A percentile compares a stretch with the other conserved stretches of the same genome.
Conservation (phyloP, 495 filamentous ascomycete genomes). For the Neurospora sp. region DNA sequence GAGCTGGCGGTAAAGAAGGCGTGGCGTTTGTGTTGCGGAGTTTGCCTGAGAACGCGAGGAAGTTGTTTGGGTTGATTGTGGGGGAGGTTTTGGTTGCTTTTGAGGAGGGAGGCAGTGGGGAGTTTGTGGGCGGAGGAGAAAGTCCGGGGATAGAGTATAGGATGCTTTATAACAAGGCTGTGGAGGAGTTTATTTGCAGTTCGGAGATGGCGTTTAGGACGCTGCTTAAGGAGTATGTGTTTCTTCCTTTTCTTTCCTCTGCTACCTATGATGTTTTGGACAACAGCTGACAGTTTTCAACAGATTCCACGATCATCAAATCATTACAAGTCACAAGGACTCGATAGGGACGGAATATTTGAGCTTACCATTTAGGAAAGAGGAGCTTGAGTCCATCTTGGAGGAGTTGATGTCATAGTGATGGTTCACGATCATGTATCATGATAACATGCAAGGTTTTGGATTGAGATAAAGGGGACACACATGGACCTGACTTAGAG, state of each 20-base stretch:
- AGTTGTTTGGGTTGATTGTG: slow-evolving; percentile 72
- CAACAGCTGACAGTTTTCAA: slow-evolving; percentile 14
- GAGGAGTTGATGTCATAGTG: slow-evolving; percentile 62
- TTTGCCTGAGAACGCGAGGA: slow-evolving; percentile 84
- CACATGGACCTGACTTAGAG: background rate
- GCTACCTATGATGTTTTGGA: background rate
- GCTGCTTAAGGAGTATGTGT: slow-evolving; percentile 74
- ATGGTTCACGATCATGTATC: background rate
- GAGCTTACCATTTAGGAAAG: slow-evolving; percentile 73
- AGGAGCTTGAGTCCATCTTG: slow-evolving; percentile 81
- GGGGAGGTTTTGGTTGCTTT: slow-evolving; percentile 70
- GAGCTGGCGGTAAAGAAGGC: slow-evolving; percentile 82
- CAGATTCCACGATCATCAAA: slow-evolving; percentile 92
- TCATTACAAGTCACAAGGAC: slow-evolving; percentile 84
- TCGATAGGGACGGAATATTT: slow-evolving; percentile 73
- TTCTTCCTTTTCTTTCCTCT: slow-evolving; percentile 4
- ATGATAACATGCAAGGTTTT: background rate
- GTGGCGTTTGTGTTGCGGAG: slow-evolving; percentile 83
- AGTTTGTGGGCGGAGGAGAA: slow-evolving; percentile 4
- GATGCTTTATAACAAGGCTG: slow-evolving; percentile 84
- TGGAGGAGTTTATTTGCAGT: slow-evolving; percentile 93
- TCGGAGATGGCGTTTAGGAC: slow-evolving; percentile 93
- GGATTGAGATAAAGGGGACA: background rate
- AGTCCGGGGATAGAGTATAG: slow-evolving; percentile 71
- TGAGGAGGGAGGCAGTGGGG: slow-evolving; percentile 35